Evolutionary conservation across 1,139 yeast species (phyloP), one percentile per base, ranked within the genome.

Genomic region (Diutina scorzettiae): DNA sequence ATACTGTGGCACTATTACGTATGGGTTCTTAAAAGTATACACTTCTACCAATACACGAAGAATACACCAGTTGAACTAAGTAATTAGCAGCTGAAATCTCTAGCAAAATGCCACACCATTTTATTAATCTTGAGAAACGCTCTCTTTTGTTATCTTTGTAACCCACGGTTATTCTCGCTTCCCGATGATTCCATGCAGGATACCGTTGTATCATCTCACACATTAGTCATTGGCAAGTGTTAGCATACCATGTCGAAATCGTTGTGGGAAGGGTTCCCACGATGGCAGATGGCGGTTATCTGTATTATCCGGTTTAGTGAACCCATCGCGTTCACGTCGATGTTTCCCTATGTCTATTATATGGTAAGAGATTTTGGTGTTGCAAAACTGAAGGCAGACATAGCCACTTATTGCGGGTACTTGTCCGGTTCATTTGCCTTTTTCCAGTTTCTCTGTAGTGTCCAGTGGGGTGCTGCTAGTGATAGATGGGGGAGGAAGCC

Each of bases 321-420:
- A 40, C 52, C 52, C 24, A 48, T 49, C 43, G 41, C 51, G 12
- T 49, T 49, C 47, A 49, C 52, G 16, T 47, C 50, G 33, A 46
- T 49, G 12, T 49, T 49, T 41, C 52, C 52, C 12, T 49, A 49
- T 43, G 43, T 49, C 2, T 49, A 49, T 30, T 49, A 48, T 40
- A 49, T 49, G 52, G 46, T 49, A 24, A 46, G 50, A 6, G 51
- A 48, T 24, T 49, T 49, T 31, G 45, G 43, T 34, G 30, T 49
- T 34, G 45, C 51, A 11, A 32, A 46, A 3, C 46, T 44, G 31
- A 47, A 49, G n/a, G 43, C 49, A 8, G 46, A 49, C 19, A 47
- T 48, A 28, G 45, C 48, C 31, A 43, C 43, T 5, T 49, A 46
- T 42, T 46, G 51, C 5, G 51, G 52, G 8, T 46, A 48, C 23